Conservation (phyloP, 2,329 filamentous ascomycete genomes). For the Exophiala oligosperma region DNA sequence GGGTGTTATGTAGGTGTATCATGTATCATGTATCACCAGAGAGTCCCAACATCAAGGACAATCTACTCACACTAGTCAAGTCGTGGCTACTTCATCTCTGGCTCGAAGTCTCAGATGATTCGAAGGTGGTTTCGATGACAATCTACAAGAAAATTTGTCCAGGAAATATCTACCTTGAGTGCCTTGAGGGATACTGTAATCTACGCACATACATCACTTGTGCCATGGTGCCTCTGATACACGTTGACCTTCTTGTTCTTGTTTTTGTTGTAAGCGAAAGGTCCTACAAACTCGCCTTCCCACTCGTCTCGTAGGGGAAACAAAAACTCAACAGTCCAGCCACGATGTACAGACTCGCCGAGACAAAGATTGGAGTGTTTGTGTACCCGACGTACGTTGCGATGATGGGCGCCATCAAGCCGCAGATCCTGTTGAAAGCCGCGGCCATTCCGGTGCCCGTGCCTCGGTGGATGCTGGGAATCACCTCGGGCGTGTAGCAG, state of each 20-base stretch:
- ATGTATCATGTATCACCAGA: no score
- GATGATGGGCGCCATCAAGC: slow-evolving; percentile 66
- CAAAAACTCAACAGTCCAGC: slow-evolving; percentile 13
- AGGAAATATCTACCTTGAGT: neutral
- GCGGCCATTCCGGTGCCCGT: slow-evolving; percentile 75
- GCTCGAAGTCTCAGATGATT: no score
- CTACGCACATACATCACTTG: neutral
- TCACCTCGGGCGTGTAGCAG: slow-evolving; percentile 72
- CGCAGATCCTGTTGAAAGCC: slow-evolving; percentile 70
- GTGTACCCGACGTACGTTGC: slow-evolving; percentile 22
- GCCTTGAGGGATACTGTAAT: neutral
- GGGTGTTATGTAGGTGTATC: no score
- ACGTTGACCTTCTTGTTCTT: neutral
- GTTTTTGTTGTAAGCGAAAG: no score
- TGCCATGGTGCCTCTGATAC: neutral
- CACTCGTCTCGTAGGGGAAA: slow-evolving; percentile 18
- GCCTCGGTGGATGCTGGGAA: slow-evolving; percentile 65
- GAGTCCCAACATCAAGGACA: no score
- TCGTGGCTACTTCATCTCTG: no score
- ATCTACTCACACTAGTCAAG: no score
- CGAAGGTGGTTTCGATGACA: no score
- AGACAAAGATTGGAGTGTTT: slow-evolving; percentile 38
- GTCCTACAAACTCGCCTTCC: slow-evolving; percentile 18
- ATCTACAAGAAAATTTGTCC: neutral
- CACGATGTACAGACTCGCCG: slow-evolving; percentile 36